Conservation (phyloP, 495 filamentous ascomycete species). For the Penicillium riverlandense region DNA sequence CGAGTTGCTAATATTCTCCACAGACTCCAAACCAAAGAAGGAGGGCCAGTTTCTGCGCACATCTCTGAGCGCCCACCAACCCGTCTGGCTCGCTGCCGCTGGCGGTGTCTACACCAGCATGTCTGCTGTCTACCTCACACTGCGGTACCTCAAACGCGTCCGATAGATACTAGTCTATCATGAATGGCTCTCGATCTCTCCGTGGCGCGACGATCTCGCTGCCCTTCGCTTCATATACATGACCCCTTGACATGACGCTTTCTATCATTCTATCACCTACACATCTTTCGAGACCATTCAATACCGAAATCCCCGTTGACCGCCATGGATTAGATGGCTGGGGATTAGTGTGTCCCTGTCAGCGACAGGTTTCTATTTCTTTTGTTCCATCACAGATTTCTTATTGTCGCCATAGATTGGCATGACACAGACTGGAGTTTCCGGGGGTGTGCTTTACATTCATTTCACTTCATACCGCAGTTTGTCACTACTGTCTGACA, state of each 20-base stretch:
- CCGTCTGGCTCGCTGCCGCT: conserved; percentile 34
- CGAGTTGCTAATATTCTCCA: conserved; percentile 3
- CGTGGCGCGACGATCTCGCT: neutral
- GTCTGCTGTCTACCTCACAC: conserved; percentile 32
- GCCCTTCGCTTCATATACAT: neutral
- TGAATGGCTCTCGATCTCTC: neutral
- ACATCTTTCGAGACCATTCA: too few species aligned
- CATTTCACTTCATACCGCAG: too few species aligned
- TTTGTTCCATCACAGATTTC: conserved; percentile 11
- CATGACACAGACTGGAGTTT: conserved; percentile 9
- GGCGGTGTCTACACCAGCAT: conserved; percentile 34
- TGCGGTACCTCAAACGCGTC: conserved; percentile 28
- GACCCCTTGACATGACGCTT: neutral
- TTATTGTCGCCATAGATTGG: conserved; percentile 12
- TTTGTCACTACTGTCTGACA: neutral
- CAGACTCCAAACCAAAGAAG: conserved; percentile 24
- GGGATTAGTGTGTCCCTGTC: neutral
- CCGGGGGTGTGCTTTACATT: conserved; percentile 13
- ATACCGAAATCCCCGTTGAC: too few species aligned
- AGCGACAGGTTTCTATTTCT: conserved; percentile 1
- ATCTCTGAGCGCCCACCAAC: conserved; percentile 32
- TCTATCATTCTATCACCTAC: neutral
- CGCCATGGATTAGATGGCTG: neutral
- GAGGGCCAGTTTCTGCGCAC: conserved; percentile 26
- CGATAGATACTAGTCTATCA: conserved; percentile 1